Evolutionary conservation across 768 basidiomycete genomes (phyloP).

Genomic region (Harrya chromipes): DNA sequence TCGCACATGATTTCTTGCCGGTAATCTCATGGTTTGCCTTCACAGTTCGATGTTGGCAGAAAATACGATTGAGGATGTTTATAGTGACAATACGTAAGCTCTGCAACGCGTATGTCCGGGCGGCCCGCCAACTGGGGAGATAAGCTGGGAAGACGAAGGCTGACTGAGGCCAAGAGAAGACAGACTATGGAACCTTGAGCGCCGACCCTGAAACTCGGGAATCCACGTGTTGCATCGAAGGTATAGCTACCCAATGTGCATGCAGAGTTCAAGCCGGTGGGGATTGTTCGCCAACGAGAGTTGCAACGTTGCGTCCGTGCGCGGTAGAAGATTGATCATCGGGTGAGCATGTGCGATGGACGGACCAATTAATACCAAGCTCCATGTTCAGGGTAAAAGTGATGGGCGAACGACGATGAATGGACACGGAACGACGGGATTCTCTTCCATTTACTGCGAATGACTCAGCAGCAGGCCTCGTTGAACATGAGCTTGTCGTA

Average conservation of each 20-base stretch:
- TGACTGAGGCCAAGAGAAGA: constrained; percentile 7
- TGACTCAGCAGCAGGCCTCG: constrained; percentile 1
- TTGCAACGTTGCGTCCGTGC: constrained; percentile 25
- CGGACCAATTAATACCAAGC: constrained; percentile 10
- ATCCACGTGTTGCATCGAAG: constrained; percentile 2
- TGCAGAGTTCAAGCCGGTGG: constrained; percentile 5
- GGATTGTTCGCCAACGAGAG: constrained; percentile 10
- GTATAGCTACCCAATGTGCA: neutral
- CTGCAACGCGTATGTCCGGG: constrained; percentile 12
- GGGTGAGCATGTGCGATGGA: constrained; percentile 12
- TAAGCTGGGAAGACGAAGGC: constrained; percentile 22
- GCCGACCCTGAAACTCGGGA: constrained; percentile 7
- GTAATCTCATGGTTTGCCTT: constrained; percentile 8
- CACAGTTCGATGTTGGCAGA: constrained; percentile 1
- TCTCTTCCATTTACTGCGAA: constrained; percentile 15
- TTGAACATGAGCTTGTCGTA: neutral
- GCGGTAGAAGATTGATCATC: constrained; percentile 27
- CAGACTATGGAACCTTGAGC: constrained; percentile 15
- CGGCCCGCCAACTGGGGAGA: constrained; percentile 11
- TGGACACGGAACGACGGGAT: constrained; percentile 12
- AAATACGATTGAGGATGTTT: neutral
- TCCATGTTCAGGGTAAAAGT: constrained; percentile 17
- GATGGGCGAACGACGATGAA: constrained; percentile 9
- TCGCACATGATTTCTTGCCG: constrained; percentile 12
- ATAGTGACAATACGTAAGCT: constrained; percentile 11